phyloP scores from a whole-genome alignment of 1,284 basidiomycete species.

The Trametes sp. region DNA sequence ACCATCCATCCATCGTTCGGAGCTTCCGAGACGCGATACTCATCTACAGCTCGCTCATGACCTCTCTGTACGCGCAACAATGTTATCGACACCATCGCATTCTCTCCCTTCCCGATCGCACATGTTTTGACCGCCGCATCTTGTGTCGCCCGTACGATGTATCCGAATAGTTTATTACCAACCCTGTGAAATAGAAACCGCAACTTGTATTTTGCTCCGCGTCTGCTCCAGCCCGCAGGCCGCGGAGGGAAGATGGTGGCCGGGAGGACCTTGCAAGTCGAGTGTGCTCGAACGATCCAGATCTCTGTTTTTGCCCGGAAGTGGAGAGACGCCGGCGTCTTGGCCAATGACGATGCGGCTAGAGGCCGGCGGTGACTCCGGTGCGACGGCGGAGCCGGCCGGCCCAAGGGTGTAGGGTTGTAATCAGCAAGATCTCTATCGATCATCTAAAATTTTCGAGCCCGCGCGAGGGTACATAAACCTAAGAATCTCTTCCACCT shows the following conservation, averaged over 20 bases:
- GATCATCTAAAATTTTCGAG: conserved; percentile 48
- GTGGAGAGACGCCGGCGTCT: conserved; percentile 4
- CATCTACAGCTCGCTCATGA: conserved; percentile 32
- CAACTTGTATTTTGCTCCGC: conserved; percentile 20
- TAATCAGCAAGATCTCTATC: conserved; percentile 40
- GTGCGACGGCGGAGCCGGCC: conserved; percentile 39
- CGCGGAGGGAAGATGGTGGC: background rate
- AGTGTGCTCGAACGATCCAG: conserved; percentile 7
- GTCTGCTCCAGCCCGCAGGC: background rate
- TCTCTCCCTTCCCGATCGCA: conserved; percentile 22
- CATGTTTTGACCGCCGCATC: conserved; percentile 18
- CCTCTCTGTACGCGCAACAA: conserved; percentile 24
- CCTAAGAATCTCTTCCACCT: conserved; percentile 41
- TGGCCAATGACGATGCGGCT: conserved; percentile 10
- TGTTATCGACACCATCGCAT: conserved; percentile 34
- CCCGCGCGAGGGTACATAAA: conserved; percentile 46
- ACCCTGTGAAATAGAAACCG: conserved; percentile 30
- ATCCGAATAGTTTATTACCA: conserved; percentile 26
- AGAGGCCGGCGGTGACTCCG: conserved; percentile 35
- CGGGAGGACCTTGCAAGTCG: conserved; percentile 7
- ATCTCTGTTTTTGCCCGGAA: conserved; percentile 23
- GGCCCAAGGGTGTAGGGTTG: conserved; percentile 37
- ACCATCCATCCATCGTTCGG: conserved; percentile 26
- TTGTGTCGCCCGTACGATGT: conserved; percentile 31
- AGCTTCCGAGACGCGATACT: conserved; percentile 29